These are phyloP conservation scores for Fragaria ananassa DNA, from an alignment of 306 rosid species.

Conservation along the genomic window DNA sequence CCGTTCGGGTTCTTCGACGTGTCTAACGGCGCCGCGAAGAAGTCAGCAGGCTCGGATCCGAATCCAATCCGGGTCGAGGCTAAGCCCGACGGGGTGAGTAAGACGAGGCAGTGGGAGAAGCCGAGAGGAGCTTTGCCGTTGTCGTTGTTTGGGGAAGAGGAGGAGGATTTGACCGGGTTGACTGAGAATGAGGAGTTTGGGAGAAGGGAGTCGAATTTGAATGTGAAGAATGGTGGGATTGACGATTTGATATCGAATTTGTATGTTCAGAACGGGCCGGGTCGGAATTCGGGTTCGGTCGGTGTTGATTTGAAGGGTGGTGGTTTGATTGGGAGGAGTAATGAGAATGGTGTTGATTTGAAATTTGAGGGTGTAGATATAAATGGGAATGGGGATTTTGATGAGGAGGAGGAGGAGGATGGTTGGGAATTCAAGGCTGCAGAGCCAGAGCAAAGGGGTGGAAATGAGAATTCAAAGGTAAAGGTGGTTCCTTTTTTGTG, in stretches of 20 bases:
- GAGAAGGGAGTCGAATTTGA: conserved; percentile 38
- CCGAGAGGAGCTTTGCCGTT: conserved; percentile 76
- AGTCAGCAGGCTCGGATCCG: not conserved
- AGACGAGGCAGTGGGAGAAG: conserved; percentile 38
- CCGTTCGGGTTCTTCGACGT: conserved; percentile 17
- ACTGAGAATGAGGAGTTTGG: conserved; percentile 25
- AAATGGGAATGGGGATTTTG: conserved; percentile 26
- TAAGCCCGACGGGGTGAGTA: conserved; percentile 8
- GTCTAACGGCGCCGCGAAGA: not conserved
- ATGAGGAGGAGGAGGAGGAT: conserved; percentile 44
- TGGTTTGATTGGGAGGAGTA: not conserved
- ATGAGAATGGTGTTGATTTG: not conserved
- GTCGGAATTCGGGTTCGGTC: conserved; percentile 9
- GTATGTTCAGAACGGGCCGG: conserved; percentile 42
- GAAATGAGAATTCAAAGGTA: conserved; percentile 39
- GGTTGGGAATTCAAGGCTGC: conserved; percentile 98
- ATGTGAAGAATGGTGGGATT: conserved; percentile 35
- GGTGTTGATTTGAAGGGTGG: conserved; percentile 4
- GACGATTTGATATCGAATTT: conserved; percentile 45
- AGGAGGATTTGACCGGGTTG: conserved; percentile 30
- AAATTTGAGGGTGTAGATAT: conserved; percentile 3
- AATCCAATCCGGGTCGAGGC: conserved; percentile 9
- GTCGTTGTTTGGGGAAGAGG: conserved; percentile 80
- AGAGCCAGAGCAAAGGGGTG: conserved; percentile 37
- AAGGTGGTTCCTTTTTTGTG: not conserved